Base-by-base conservation (phyloP, 2,329 filamentous ascomycete species). In the Samsoniella hepiali region DNA sequence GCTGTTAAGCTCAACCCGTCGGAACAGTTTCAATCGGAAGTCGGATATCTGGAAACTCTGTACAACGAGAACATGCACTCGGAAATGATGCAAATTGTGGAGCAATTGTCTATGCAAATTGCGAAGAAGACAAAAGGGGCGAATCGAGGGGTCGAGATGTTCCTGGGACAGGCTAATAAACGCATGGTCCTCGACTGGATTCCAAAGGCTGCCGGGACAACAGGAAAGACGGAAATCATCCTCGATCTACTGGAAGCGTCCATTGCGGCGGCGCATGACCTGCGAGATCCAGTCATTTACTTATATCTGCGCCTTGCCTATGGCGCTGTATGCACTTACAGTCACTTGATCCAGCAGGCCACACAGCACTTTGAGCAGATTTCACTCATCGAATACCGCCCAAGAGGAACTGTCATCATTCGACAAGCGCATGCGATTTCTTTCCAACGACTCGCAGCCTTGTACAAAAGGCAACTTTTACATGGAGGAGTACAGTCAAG, bases 401-500 rank as follows among this genome's bases (percentile, higher is more conserved):
- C 76, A 0, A 70, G 76, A 5, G 77, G 77, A 7, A 78, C 74
- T 47, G 72, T 79, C 5, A 71, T 74, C 0, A 77, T 76, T 1
- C 71, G 77, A 1, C 71, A 76, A 27, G 75, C 75, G 5, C 76
- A 78, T 34, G 75, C 77, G 5, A 69, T 75, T 3, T 78, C 76
- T 1, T 77, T 79, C 62, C 76, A 78, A 63, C 74, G 73, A 22
- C 70, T 79, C 1, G 76, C 77, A 0, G 69, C 69, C 0, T 65
- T 78, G 36, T 79, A 79, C 66, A 77, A 76, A 60, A 69, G 73
- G 31, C 71, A 73, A 44, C 69, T 72, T 22, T 68, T 75, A 0
- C 71, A 70, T 36, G 69, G 67, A 0, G 75, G 73, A 0, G 58
- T 74, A 1, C 62, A 61, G 2, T 71, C 72, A 0, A 40, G 63